Conservation (phyloP, 2,329 filamentous ascomycete species). For the Sodiomyces alkalinus region DNA sequence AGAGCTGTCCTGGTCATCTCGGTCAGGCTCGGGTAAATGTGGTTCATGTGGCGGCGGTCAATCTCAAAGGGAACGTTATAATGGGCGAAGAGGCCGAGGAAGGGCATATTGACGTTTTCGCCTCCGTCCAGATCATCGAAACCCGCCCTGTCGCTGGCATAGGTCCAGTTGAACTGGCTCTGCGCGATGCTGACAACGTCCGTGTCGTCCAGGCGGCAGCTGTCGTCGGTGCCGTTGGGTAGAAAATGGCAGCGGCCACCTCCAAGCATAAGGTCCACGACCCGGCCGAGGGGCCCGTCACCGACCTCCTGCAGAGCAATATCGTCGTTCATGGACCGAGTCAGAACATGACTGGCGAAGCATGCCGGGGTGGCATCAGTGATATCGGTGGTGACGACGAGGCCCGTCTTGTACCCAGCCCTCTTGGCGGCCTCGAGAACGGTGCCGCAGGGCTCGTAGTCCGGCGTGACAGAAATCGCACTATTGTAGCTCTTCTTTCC, state of each 20-base stretch:
- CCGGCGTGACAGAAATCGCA: slow-evolving; percentile 78
- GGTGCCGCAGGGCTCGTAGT: slow-evolving; percentile 77
- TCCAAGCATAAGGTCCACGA: slow-evolving; percentile 85
- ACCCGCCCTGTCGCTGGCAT: slow-evolving; percentile 52
- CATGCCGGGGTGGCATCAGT: slow-evolving; percentile 94
- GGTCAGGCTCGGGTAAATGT: slow-evolving; percentile 73
- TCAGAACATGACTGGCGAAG: slow-evolving; percentile 78
- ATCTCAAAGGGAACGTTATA: slow-evolving; percentile 86
- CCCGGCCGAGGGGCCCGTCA: slow-evolving; percentile 68
- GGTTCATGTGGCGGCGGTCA: slow-evolving; percentile 64
- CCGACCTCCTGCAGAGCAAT: slow-evolving; percentile 91
- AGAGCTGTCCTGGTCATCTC: slow-evolving; percentile 84
- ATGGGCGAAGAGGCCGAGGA: slow-evolving; percentile 72
- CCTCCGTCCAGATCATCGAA: slow-evolving; percentile 64
- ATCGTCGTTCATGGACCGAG: slow-evolving; percentile 67
- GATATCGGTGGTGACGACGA: slow-evolving; percentile 89
- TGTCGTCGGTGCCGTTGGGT: slow-evolving; percentile 63
- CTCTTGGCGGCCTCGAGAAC: slow-evolving; percentile 86
- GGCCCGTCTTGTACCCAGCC: slow-evolving; percentile 78
- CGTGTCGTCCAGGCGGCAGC: slow-evolving; percentile 66
- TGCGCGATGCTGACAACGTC: slow-evolving; percentile 62
- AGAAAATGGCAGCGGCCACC: slow-evolving; percentile 90
- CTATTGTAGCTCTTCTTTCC: slow-evolving; percentile 92
- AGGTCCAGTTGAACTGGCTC: slow-evolving; percentile 64
- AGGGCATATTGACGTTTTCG: slow-evolving; percentile 55